Base-by-base conservation (phyloP, 805 yeast genomes). In the Kluyveromyces lactis region DNA sequence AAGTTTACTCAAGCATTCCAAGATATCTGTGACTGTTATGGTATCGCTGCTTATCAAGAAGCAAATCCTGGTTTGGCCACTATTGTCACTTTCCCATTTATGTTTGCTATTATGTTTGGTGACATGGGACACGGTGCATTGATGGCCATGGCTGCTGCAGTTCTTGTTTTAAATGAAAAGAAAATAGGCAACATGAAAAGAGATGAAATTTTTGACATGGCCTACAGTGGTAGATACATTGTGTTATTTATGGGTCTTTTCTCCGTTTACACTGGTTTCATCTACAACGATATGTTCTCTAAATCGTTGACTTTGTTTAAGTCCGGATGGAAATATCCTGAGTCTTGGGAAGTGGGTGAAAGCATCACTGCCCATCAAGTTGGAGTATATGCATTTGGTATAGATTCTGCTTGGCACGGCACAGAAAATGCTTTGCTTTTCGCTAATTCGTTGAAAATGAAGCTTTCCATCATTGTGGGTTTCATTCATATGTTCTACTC, bases 61-160 rank as follows among this genome's bases (percentile, higher is more conserved):
- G 79, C 81, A 9, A 81, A 81, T 51, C 84, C 89, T 8, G 86
- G 86, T 40, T 68, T 81, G 44, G 80, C 89, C 13, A 77, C 87
- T 1, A 71, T 80, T 30, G 77, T 80, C 13, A 81, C 89, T 0
- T 81, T 81, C 63, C 89, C 89, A 12, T 81, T 81, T 55, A 77
- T 81, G 85, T 81, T 81, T 63, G 86, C 89, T 13, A 77, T 81
- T 45, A 81, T 81, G 89, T 81, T 81, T 63, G 89, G 89, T 63
- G 89, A 81, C 63, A 64, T 81, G 46, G 89, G 89, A 9, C 89
- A 81, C 55, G 89, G 89, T n/a, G 62, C 77, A 41, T 64, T 81
- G 40, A 63, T 81, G 53, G 57, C 73, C 23, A 55, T 78, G 47
- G 79, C 75, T 16, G 83, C 83, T 10, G 45, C 68, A 15, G 54